Evolutionary conservation across 257 asterid genomes (phyloP).

Genomic region (Lycium barbarum): DNA sequence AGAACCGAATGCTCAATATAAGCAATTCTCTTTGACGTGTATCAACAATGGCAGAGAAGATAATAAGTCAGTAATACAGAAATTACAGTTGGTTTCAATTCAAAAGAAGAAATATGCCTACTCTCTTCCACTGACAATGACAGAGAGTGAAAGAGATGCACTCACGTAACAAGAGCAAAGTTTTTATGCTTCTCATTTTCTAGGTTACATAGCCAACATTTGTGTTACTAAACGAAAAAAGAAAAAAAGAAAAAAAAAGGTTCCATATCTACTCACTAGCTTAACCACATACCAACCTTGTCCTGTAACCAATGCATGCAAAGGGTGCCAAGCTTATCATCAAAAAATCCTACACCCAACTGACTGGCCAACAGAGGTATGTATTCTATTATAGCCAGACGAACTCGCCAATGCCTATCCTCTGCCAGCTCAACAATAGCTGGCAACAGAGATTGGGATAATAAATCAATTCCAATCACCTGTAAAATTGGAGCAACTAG

Average conservation of each 20-base stretch:
- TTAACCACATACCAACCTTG: constrained; percentile 52
- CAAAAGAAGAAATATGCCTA: neutral
- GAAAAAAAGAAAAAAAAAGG: neutral
- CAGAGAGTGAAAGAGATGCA: neutral
- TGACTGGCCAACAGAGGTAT: constrained; percentile 83
- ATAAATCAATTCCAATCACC: constrained; percentile 82
- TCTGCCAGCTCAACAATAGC: constrained; percentile 87
- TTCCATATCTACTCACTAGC: neutral
- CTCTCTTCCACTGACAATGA: neutral
- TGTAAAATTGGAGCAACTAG: constrained; percentile 33
- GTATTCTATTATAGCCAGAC: constrained; percentile 81
- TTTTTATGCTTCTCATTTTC: neutral
- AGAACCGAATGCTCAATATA: neutral
- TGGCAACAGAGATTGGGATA: constrained; percentile 77
- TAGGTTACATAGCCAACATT: neutral
- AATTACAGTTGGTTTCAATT: neutral
- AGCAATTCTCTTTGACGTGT: neutral
- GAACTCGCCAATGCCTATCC: constrained; percentile 87
- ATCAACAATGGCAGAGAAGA: neutral
- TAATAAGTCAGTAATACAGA: neutral
- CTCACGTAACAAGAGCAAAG: constrained; percentile 7
- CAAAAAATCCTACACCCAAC: constrained; percentile 75
- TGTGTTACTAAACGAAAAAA: neutral
- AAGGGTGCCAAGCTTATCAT: constrained; percentile 79
- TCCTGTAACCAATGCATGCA: constrained; percentile 91